Percentiles rank a stretch among this genome's conserved stretches.
phyloP scores from a whole-genome alignment of 1,139 yeast species.

The Blastobotrys malaysiensis region DNA sequence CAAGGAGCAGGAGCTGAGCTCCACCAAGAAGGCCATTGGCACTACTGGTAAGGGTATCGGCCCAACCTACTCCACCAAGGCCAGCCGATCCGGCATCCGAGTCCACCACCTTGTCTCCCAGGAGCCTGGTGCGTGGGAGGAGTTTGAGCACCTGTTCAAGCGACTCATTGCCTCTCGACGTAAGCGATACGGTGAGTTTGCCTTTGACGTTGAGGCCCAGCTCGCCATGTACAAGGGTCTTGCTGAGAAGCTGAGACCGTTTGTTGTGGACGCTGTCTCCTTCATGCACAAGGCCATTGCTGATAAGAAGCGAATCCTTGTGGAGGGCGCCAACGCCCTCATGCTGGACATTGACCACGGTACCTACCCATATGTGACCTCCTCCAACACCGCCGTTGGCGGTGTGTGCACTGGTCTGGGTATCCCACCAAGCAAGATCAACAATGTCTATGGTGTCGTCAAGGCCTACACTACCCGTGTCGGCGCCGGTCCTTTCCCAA shows the following conservation, averaged over 20 bases:
- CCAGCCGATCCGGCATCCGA: constrained; percentile 93
- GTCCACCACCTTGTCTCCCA: constrained; percentile 92
- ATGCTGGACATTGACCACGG: constrained; percentile 98
- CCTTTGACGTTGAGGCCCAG: constrained; percentile 78
- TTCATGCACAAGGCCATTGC: constrained; percentile 83
- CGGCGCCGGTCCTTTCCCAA: constrained; percentile 99
- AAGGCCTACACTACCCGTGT: constrained; percentile 98
- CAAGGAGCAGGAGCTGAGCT: constrained; percentile 86
- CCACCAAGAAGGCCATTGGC: constrained; percentile 87
- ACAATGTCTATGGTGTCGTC: constrained; percentile 87
- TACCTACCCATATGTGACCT: constrained; percentile 96
- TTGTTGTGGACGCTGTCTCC: constrained; percentile 86
- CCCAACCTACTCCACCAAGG: constrained; percentile 95
- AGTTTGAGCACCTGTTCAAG: constrained; percentile 72
- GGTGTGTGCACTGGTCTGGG: constrained; percentile 98
- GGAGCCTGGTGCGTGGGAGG: constrained; percentile 89
- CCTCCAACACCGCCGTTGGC: constrained; percentile 93
- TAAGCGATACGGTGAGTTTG: constrained; percentile 90
- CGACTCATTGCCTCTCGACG: constrained; percentile 74
- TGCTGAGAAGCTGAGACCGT: constrained; percentile 74
- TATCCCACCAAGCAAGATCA: constrained; percentile 78
- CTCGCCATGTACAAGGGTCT: constrained; percentile 68
- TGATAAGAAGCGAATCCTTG: constrained; percentile 75
- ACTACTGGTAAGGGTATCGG: constrained; percentile 99
- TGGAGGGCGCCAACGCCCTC: constrained; percentile 98